Percentiles rank a stretch among this genome's conserved stretches.
phyloP scores from a whole-genome alignment of 1,284 basidiomycete genomes.

The Afroboletus lepidellus region DNA sequence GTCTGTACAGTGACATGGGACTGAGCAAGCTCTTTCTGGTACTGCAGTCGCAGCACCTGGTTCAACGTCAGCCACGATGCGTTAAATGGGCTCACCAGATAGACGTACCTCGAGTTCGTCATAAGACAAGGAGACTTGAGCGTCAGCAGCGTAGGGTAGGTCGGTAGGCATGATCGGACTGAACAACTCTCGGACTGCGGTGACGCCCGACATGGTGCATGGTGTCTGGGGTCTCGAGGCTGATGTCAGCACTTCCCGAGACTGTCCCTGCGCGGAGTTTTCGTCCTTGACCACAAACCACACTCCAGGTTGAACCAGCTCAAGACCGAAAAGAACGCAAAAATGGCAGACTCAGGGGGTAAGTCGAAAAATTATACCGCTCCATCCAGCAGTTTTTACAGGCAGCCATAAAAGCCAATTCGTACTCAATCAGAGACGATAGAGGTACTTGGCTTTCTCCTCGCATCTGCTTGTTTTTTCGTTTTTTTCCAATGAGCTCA shows the following conservation, averaged over 20 bases:
- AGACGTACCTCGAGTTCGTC: conserved; percentile 81
- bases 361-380: conserved; percentile 19
- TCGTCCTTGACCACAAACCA: conserved; percentile 28
- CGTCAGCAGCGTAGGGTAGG: conserved; percentile 95
- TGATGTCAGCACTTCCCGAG: conserved; percentile 28
- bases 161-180: conserved; percentile 63
- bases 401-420: conserved; percentile 29
- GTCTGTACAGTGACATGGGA: conserved; percentile 92
- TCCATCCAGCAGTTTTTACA: conserved; percentile 27
- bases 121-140: conserved; percentile 82
- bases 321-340: conserved; percentile 27
- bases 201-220: neutral
- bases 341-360: conserved; percentile 44
- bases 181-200: conserved; percentile 13
- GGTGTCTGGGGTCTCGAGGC: conserved; percentile 25
- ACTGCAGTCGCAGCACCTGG: conserved; percentile 81
- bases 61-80: conserved; percentile 4
- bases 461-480: conserved; percentile 23
- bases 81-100: neutral
- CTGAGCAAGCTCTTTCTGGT: conserved; percentile 82
- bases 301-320: conserved; percentile 7
- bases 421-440: conserved; percentile 33
- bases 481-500: conserved; percentile 46
- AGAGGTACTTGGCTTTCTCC: conserved; percentile 36
- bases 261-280: conserved; percentile 20